Base-by-base conservation (phyloP, 2,329 filamentous ascomycete genomes). In the Ophiocordyceps sinensis region DNA sequence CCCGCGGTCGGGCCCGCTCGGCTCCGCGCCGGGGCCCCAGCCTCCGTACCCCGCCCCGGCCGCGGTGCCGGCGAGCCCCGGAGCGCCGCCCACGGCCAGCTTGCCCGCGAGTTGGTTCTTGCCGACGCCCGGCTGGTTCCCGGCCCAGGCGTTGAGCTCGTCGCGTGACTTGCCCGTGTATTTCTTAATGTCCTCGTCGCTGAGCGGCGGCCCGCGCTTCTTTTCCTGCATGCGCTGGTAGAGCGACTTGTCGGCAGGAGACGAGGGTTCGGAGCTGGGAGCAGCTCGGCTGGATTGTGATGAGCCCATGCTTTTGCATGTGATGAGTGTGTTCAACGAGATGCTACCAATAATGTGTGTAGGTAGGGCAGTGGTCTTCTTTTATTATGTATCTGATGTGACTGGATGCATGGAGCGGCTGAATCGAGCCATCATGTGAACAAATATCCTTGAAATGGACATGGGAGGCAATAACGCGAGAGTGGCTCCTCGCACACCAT, bases 141-240 rank as follows among this genome's bases (percentile, higher is more conserved):
- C 58, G n/a, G 58, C 56, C 63, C 63, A 65, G 3, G 49, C 29
- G 19, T 53, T 50, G 40, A 67, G 51, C 48, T 60, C 51, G 2
- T 51, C 53, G 32, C 57, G 55, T 28, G 49, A 50, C 47, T 57
- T 65, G 49, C 64, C 63, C 29, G 62, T 65, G 54, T 64, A 63
- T 45, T 63, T 64, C 26, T 53, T 39, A 26, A 66, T 47, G 44
- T 64, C 62, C 11, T 61, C 60, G 43, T 66, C 62, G 45, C 54
- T 59, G 37, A 62, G 54, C 19, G 51, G 48, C 11, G 43, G 40
- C 37, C 52, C 48, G 31, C 49, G 50, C 46, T 61, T 62, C 35
- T 53, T 51, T 37, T 55, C 53, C 39, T 57, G 53, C 43, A 49
- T 54, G 41, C 56, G 52, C 29, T 53, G 49, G 48, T 58, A 62